Evolutionary conservation across 495 filamentous ascomycete genomes (phyloP).

Genomic region (Echria macrotheca): DNA sequence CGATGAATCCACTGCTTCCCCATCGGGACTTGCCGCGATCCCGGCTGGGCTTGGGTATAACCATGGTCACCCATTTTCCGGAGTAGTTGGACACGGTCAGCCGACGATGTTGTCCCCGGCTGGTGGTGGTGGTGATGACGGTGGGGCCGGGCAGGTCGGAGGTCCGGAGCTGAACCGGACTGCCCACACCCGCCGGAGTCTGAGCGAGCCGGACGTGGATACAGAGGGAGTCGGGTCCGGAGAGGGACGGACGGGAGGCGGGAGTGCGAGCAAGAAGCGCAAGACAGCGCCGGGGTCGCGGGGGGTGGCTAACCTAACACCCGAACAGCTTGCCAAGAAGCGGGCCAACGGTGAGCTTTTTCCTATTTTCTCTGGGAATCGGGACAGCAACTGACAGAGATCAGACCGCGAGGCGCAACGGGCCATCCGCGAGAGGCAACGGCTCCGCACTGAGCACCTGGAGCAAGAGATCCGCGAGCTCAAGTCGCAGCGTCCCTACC

Average conservation of each 20-base stretch:
- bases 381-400: background rate
- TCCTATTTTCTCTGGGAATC: background rate
- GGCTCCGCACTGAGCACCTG: slow-evolving; percentile 64
- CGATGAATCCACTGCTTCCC: too few species aligned
- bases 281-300: slow-evolving; percentile 40
- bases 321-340: slow-evolving; percentile 68
- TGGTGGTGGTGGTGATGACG: background rate
- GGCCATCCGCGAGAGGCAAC: slow-evolving; percentile 74
- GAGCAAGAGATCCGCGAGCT: slow-evolving; percentile 38
- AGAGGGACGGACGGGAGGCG: background rate
- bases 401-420: slow-evolving; percentile 73
- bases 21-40: too few species aligned
- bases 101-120: too few species aligned
- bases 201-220: too few species aligned
- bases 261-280: slow-evolving; percentile 29
- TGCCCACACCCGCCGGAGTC: too few species aligned
- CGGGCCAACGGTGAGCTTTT: slow-evolving; percentile 58
- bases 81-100: too few species aligned
- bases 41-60: too few species aligned
- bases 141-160: background rate
- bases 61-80: too few species aligned
- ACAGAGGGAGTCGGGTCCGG: background rate
- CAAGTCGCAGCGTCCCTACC: slow-evolving; percentile 67
- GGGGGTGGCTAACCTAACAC: slow-evolving; percentile 64
- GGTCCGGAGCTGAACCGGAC: slow-evolving; percentile 12